Percentiles rank a stretch among this genome's conserved stretches.
phyloP scores from a whole-genome alignment of 176 grass and related monocot genomes.

The Puya raimondii region DNA sequence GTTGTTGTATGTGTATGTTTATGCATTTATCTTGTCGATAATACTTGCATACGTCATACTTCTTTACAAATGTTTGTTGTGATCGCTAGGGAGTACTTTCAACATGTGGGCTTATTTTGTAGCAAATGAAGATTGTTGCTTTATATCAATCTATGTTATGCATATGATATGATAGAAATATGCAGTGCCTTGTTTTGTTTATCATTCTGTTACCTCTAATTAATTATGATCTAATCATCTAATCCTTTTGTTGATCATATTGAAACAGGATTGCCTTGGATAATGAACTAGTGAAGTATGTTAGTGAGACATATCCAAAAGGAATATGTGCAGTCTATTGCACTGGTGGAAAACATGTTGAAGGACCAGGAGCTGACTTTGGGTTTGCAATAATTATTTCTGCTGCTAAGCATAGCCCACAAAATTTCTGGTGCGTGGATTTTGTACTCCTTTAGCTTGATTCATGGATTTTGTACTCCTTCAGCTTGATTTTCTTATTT shows the following conservation, averaged over 20 bases:
- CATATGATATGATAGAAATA: not conserved
- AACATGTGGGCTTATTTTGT: not conserved
- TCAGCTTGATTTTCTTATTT: not conserved
- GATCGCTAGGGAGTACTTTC: too few species aligned
- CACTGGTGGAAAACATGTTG: slow-evolving; percentile 65
- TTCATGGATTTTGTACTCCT: not conserved
- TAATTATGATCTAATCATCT: not conserved
- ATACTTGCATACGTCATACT: too few species aligned
- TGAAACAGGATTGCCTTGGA: slow-evolving; percentile 60
- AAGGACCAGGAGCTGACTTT: slow-evolving; percentile 86
- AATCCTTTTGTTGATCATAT: not conserved
- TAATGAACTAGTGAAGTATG: slow-evolving; percentile 81
- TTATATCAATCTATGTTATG: not conserved
- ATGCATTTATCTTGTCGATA: too few species aligned
- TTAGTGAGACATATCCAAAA: slow-evolving; percentile 80
- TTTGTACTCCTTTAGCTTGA: not conserved
- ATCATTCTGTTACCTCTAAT: not conserved
- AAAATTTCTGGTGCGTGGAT: slow-evolving; percentile 78
- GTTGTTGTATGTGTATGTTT: slow-evolving; percentile 3
- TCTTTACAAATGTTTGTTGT: too few species aligned
- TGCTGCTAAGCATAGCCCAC: slow-evolving; percentile 69
- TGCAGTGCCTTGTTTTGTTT: not conserved
- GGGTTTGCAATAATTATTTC: slow-evolving; percentile 66
- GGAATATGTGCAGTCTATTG: slow-evolving; percentile 78
- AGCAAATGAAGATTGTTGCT: not conserved